Evolutionary conservation across 176 grass and related monocot species (phyloP), one percentile per base, ranked within the genome.

Genomic region (Ampelocalamus luodianensis): DNA sequence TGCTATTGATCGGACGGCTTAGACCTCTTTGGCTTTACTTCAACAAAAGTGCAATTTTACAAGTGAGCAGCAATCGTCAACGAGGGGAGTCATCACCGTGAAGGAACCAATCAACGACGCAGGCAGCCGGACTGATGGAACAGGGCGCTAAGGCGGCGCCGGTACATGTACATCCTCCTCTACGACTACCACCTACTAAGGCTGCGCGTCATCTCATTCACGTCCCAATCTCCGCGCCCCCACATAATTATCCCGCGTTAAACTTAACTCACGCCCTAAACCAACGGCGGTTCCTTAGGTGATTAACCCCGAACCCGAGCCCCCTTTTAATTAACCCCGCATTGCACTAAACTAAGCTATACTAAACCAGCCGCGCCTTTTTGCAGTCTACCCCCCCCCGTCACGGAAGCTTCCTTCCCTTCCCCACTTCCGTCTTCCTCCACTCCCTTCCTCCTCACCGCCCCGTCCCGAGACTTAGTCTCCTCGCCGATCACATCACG

Each of bases 211-310:
- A 11, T 62, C 56, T 13, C 40, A 8, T 20, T 78, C 44, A 32
- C 64, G 23, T 62, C 85, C 45, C 71, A 7, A 17, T 69, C 83
- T 10, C 45, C 56, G 59, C 68, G 60, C 20, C 39, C 40, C 61
- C 44, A 13, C 79, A 24, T 39, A 37, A 63, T 65, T 40, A 48
- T 13, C 76, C 8, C 55, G 8, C 13, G 8, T 79, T 3, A 79
- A 7, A 5, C 40, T 61, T 60, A 1, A 3, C 5, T 5, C 29
- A 1, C 36, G 37, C n/a, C 45, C 32, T 79, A 89, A 23, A 42
- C 32, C 24, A 55, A 0, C 71, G 22, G 18, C 65, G 88, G 88
- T 91, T 91, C 48, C 29, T 29, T 91, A n/a, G 59, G 90, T 97
- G 93, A 94, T 78, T 93, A 62, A 81, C 74, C 5, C 78, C 8